Evolutionary conservation across 1,139 yeast genomes (phyloP), one percentile per base, ranked within the genome.

Genomic region (Suhomyces choctaworum): DNA sequence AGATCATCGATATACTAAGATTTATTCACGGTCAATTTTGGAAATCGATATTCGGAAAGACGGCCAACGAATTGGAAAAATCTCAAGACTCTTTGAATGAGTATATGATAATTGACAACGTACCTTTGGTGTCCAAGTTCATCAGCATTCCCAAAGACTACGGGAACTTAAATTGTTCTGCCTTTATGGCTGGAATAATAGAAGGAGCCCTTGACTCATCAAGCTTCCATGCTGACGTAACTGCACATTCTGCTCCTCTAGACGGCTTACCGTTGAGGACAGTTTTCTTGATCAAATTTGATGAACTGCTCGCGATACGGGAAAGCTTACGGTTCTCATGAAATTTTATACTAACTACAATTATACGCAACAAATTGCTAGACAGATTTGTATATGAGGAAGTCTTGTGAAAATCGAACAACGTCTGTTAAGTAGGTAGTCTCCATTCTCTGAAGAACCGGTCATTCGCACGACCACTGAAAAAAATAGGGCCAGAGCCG

Each of bases 121-220:
- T 74, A 16, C 98, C 98, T 3, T 52, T 84, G 37, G 72, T 90
- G 32, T 76, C 92, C 8, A 82, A 78, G 48, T 92, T 77, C 56
- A 81, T 92, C 16, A 79, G 85, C 21, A 82, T 85, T 4, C 96
- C 96, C 3, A 78, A 76, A 46, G 95, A 88, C 45, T 80, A 83
- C 56, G 82, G 86, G 6, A 82, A 82, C 45, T 70, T 88, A 50
- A 86, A 84, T 51, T 85, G 95, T 52, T 82, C 86, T 8, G 90
- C 96, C 0, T 86, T 85, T 51, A 78, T 84, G 2, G 97, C 97
- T 1, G 98, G 98, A 0, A 77, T 92, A 17, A 76, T 92, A 17
- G 96, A 90, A 56, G 97, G 97, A 0, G 83, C 92, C 1, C 65
- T 92, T 37, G 95, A 87, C 47, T 75, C 85, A 11, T 76, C 90